Evolutionary conservation across 2,329 filamentous ascomycete genomes (phyloP).

Genomic region (Fusarium tuaranense): DNA sequence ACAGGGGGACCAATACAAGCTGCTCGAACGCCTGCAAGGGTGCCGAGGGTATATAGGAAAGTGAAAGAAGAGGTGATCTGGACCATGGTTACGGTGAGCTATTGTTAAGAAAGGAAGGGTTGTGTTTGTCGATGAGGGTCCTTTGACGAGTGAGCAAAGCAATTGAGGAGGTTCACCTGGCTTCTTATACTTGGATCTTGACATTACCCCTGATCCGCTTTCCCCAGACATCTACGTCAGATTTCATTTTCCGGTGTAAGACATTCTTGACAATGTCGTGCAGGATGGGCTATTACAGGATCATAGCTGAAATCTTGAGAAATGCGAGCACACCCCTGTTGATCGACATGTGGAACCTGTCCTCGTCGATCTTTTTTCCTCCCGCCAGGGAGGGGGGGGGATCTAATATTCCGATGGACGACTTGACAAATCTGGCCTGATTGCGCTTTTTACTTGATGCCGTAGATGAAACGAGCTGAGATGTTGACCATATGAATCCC

Average conservation of each 20-base stretch:
- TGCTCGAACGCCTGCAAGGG: slow-evolving; percentile 8
- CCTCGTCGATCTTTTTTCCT: background rate
- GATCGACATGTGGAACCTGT: background rate
- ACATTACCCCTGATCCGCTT: background rate
- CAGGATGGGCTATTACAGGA: background rate
- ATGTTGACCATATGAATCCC: background rate
- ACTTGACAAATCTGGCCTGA: background rate
- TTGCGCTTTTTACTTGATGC: background rate
- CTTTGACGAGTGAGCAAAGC: background rate
- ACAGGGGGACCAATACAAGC: slow-evolving; percentile 32
- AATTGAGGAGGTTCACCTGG: background rate
- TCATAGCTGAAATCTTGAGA: slow-evolving; percentile 16
- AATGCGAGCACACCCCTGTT: background rate
- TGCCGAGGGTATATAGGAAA: slow-evolving; percentile 7
- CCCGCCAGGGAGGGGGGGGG: background rate
- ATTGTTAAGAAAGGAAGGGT: too few species aligned
- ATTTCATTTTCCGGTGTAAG: background rate
- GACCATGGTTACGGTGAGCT: slow-evolving; percentile 5
- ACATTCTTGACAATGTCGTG: too few species aligned
- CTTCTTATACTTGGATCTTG: slow-evolving; percentile 1
- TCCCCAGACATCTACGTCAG: slow-evolving; percentile 1
- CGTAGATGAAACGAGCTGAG: slow-evolving; percentile 21
- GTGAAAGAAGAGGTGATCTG: background rate
- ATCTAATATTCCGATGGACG: background rate
- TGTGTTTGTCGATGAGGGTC: too few species aligned